These are phyloP conservation scores for Rubroshorea leprosula DNA, from an alignment of 345 rosid species.

Conservation along the genomic window DNA sequence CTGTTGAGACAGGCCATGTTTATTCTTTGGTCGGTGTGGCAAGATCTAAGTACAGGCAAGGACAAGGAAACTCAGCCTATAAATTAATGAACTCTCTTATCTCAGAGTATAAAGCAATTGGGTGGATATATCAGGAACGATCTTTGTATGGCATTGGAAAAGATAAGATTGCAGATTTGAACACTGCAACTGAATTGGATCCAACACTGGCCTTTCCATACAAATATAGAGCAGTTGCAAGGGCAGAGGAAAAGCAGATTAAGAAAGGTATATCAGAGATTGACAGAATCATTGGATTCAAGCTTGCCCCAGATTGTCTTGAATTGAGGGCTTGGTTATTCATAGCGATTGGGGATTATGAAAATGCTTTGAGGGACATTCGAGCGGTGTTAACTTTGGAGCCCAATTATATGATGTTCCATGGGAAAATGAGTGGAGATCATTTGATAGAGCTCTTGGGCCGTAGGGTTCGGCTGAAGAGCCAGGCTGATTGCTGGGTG, in stretches of 20 bases:
- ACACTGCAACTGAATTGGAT: conserved; percentile 72
- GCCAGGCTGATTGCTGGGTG: conserved; percentile 84
- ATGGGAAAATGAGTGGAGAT: conserved; percentile 48
- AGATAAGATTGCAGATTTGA: conserved; percentile 58
- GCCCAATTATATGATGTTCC: conserved; percentile 58
- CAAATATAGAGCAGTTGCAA: conserved; percentile 67
- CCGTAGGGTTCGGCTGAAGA: conserved; percentile 35
- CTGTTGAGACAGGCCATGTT: conserved; percentile 67
- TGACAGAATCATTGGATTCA: conserved; percentile 58
- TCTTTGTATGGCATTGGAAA: conserved; percentile 55
- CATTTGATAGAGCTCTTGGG: conserved; percentile 53
- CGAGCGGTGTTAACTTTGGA: conserved; percentile 67
- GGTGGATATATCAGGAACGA: conserved; percentile 98
- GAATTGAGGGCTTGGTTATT: conserved; percentile 82
- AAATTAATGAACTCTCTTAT: conserved; percentile 59
- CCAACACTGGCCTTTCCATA: conserved; percentile 77
- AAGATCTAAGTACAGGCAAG: conserved; percentile 71
- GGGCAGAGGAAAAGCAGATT: conserved; percentile 50
- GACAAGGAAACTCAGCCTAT: conserved; percentile 60
- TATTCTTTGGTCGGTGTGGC: conserved; percentile 83
- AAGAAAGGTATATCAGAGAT: conserved; percentile 66
- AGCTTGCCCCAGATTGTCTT: conserved; percentile 68
- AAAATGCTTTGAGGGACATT: conserved; percentile 64
- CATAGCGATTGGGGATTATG: conserved; percentile 62
- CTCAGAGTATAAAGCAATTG: conserved; percentile 50